A percentile compares a stretch with the other conserved stretches of the same genome.
phyloP scores from a whole-genome alignment of 352 stramenopile species.

The Phytophthora sansomeana region DNA sequence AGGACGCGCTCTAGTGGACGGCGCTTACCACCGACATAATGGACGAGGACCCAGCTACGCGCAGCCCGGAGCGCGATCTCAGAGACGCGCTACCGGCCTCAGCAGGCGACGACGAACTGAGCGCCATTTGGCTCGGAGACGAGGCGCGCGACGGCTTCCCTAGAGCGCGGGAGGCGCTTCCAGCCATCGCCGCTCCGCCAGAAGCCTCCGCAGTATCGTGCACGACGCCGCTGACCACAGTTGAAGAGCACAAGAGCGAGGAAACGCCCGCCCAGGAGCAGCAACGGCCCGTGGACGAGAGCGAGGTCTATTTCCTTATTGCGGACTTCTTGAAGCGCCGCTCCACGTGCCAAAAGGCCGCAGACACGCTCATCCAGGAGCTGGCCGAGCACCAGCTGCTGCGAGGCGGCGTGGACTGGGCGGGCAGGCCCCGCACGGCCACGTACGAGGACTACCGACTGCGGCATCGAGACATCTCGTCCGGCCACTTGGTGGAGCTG shows the following conservation, averaged over 20 bases:
- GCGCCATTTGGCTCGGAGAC: slow-evolving; percentile 10
- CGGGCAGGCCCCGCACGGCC: slow-evolving; percentile 46
- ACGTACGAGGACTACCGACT: slow-evolving; percentile 84
- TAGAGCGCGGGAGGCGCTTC: slow-evolving; percentile 25
- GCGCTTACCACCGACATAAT: slow-evolving; percentile 14
- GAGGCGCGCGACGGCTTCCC: background rate
- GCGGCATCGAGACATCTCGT: slow-evolving; percentile 74
- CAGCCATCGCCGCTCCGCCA: slow-evolving; percentile 19
- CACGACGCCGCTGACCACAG: background rate
- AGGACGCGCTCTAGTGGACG: background rate
- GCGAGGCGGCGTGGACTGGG: slow-evolving; percentile 68
- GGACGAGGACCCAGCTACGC: slow-evolving; percentile 22
- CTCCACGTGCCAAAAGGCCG: slow-evolving; percentile 67
- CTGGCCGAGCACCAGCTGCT: slow-evolving; percentile 69
- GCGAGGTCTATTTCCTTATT: slow-evolving; percentile 88
- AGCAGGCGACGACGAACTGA: slow-evolving; percentile 14
- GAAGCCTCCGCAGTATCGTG: background rate
- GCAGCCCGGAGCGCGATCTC: slow-evolving; percentile 15
- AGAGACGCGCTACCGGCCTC: background rate
- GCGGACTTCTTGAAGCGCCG: slow-evolving; percentile 84
- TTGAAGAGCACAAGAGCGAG: slow-evolving; percentile 27
- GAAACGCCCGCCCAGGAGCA: slow-evolving; percentile 7
- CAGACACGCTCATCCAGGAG: slow-evolving; percentile 72
- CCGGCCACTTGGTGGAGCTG: slow-evolving; percentile 71
- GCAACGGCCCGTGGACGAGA: slow-evolving; percentile 34